Evolutionary conservation across 257 asterid species (phyloP).

Genomic region (Lantana camara): DNA sequence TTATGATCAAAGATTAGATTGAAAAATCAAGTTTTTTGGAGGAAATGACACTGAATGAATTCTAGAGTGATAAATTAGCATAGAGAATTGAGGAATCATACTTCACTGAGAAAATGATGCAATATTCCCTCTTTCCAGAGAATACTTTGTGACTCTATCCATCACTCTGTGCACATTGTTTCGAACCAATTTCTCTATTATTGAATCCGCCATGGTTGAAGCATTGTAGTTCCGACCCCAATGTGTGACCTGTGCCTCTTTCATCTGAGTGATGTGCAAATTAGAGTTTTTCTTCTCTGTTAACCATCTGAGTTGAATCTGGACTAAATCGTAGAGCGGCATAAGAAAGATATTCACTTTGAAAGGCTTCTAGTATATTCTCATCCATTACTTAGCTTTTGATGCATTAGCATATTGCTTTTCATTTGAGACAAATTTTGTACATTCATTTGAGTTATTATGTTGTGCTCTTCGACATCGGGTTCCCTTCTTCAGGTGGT

Average conservation of each 20-base stretch:
- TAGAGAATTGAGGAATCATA: background rate
- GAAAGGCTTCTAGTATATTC: background rate
- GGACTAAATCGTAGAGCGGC: background rate
- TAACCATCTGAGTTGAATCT: background rate
- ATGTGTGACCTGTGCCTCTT: background rate
- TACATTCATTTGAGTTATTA: background rate
- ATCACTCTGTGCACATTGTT: too few relatives aligned
- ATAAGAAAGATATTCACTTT: background rate
- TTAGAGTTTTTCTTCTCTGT: background rate
- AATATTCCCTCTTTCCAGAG: too few relatives aligned
- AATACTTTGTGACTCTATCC: too few relatives aligned
- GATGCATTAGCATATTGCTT: background rate
- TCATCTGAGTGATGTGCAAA: background rate
- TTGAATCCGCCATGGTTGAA: too few relatives aligned
- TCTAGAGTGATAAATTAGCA: background rate
- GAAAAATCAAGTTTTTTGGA: background rate
- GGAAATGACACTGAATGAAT: conserved; percentile 10
- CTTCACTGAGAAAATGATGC: background rate
- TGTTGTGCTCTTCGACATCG: background rate
- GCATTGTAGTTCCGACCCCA: too few relatives aligned
- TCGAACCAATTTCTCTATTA: background rate
- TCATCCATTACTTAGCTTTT: background rate
- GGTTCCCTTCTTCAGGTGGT: conserved; percentile 57
- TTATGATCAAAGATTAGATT: conserved; percentile 6
- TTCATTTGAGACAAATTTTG: conserved; percentile 3